phyloP scores from a whole-genome alignment of 768 basidiomycete species.

The Gloeostereum incarnatum region DNA sequence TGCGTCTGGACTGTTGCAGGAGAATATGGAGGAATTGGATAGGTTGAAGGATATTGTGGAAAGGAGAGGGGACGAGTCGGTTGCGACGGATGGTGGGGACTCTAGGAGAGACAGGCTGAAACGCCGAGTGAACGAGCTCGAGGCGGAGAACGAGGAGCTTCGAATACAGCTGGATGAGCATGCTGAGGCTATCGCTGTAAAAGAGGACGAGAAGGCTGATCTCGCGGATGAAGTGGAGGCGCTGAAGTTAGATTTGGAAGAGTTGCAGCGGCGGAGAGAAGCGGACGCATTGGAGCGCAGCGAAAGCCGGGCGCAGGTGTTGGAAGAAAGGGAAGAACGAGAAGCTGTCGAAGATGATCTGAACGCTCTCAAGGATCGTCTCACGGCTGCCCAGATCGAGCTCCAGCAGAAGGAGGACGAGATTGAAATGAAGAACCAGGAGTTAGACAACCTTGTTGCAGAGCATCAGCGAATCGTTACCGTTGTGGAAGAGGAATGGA shows the following conservation, averaged over 20 bases:
- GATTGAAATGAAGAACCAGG: conserved; percentile 64
- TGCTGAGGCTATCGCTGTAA: conserved; percentile 39
- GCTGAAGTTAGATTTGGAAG: conserved; percentile 58
- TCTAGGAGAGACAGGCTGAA: conserved; percentile 33
- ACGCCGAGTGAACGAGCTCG: conserved; percentile 45
- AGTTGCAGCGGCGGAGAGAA: conserved; percentile 49
- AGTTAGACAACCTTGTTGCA: conserved; percentile 68
- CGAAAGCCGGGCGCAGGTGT: conserved; percentile 58
- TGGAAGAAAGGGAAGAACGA: conserved; percentile 66
- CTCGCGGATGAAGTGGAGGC: conserved; percentile 56
- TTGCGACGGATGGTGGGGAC: conserved; percentile 29
- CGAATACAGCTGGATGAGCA: conserved; percentile 48
- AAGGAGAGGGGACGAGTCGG: conserved; percentile 33
- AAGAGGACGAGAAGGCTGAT: conserved; percentile 68
- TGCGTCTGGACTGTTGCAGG: conserved; percentile 59
- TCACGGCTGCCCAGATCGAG: conserved; percentile 76
- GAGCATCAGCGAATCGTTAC: conserved; percentile 69
- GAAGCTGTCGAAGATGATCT: conserved; percentile 76
- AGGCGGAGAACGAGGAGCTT: conserved; percentile 56
- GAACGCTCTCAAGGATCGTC: conserved; percentile 63
- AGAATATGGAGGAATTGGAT: conserved; percentile 80
- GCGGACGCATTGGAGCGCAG: conserved; percentile 62
- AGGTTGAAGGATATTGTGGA: conserved; percentile 63
- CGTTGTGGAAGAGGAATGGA: conserved; percentile 77
- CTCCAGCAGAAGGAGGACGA: conserved; percentile 85